These are phyloP conservation scores for Puccinia horiana DNA, from an alignment of 1,284 basidiomycete species.

Conservation along the genomic window DNA sequence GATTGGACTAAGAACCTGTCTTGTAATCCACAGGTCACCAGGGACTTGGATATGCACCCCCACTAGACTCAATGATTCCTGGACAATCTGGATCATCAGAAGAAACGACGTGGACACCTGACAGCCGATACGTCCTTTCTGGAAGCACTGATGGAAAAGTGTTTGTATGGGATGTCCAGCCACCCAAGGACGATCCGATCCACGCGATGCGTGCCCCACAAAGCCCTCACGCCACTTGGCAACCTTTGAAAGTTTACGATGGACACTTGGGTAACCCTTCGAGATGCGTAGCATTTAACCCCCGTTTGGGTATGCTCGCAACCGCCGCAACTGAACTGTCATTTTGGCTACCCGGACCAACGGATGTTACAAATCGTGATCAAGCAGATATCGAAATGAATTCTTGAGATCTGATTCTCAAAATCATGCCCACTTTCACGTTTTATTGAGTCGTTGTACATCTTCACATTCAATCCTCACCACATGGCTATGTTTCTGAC, in stretches of 20 bases:
- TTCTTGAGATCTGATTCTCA: background rate
- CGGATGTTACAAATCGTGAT: conserved; percentile 17
- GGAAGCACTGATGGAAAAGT: conserved; percentile 53
- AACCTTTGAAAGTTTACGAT: conserved; percentile 67
- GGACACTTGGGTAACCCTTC: conserved; percentile 70
- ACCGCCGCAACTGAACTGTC: conserved; percentile 79
- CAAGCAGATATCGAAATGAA: conserved; percentile 27
- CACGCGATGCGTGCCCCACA: conserved; percentile 52
- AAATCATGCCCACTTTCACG: background rate
- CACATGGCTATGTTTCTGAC: no score
- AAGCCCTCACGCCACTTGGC: conserved; percentile 61
- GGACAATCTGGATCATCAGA: conserved; percentile 60
- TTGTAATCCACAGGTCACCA: conserved; percentile 30
- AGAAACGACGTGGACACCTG: conserved; percentile 87
- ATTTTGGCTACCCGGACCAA: conserved; percentile 41
- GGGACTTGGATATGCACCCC: conserved; percentile 59
- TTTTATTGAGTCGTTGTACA: background rate
- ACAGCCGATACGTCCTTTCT: conserved; percentile 78
- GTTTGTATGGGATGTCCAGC: conserved; percentile 48
- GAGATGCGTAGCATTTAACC: conserved; percentile 83
- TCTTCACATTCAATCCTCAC: background rate
- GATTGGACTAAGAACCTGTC: conserved; percentile 61
- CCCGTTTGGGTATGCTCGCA: conserved; percentile 81
- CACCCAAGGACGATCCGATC: conserved; percentile 43
- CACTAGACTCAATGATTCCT: conserved; percentile 57